Base-by-base conservation (phyloP, 352 stramenopile species). In the Thraustochytrium sp. region DNA sequence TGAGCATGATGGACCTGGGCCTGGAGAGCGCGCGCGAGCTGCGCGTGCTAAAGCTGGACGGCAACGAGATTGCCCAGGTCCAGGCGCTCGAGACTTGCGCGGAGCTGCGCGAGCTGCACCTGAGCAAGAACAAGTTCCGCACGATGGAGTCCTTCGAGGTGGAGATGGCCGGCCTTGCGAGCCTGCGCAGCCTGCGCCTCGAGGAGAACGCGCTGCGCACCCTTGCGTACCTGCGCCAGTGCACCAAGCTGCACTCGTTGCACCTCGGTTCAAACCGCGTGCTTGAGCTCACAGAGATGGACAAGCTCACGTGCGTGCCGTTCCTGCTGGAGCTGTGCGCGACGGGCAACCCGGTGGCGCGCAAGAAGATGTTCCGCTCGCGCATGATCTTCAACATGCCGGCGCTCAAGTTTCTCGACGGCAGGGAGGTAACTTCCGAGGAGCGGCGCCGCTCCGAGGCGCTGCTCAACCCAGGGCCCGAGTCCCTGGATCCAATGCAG, bases 71-170 rank as follows among this genome's bases (percentile, higher is more conserved):
- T 65, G 86, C 89, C 0, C 88, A 88, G 26, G 85, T 96, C 31
- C 82, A 87, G 49, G 92, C 90, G 0, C 68, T 96, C 5, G 89
- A 92, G 37, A 87, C 55, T 38, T 94, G 88, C 48, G 88, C 83
- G 1, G 87, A 92, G 38, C 78, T 96, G 3, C 82, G 90, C 2
- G 91, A 95, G 46, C 87, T 96, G 16, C 85, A 88, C 2, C 77
- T 95, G 8, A 90, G 92, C 76, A 94, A 92, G 68, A 96, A 96
- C 87, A 89, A 90, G 2, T 92, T 96, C 53, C 91, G 91, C 1
- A 90, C 92, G 38, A 59, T 96, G 18, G 92, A 96, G 68, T 48
- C 31, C 0, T 72, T 63, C 64, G 51, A 89, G 0, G 85, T 88
- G 2, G 89, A 89, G 1, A 89, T 89, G 3, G 42, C 86, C 8